Base-by-base conservation (phyloP, 257 asterid genomes). In the Parsonsia alboflavescens region DNA sequence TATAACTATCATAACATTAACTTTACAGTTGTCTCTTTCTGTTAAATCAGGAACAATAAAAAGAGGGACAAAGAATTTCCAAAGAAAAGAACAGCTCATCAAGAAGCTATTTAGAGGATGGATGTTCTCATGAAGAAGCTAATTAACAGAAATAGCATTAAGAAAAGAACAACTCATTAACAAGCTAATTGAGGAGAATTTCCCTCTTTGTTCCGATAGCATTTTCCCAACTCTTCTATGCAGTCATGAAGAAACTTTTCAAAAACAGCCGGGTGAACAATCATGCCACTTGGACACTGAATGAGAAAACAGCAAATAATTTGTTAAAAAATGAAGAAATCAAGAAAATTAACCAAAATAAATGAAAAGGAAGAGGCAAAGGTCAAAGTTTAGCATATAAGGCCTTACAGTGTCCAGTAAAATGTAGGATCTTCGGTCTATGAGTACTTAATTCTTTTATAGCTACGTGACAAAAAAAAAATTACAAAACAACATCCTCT, bases 211-310 rank as follows among this genome's bases (percentile, higher is more conserved):
- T n/a, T n/a, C n/a, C n/a, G n/a, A n/a, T n/a, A n/a, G n/a, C 88
- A 85, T 48, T 81, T 46, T 75, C 78, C 80, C 68, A 89, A 69
- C 24, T 88, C 82, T 82, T 71, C 70, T 73, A 95, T 77, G 58
- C 86, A 79, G 50, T 90, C 98, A 68, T 70, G 74, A 30, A 95
- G 94, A 28, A 81, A 75, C 77, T 84, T 77, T 81, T 92, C 97
- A 58, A 72, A 68, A 50, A 98, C 99, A 82, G 90, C 86, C 63
- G 99, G 98, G 75, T 91, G 94, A 71, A 89, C 73, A 70, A 87
- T 84, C 52, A 78, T 56, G 26, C 96, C 96, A 61, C 93, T 83
- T 48, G 85, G 84, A 81, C 77, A 61, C 98, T 92, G 97, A 89
- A 82, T 83, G 59, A 69, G 54, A 39, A 75, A 56, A 64, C 5